Evolutionary conservation across 2,329 filamentous ascomycete species (phyloP).

Genomic region (Ophiostoma novo-ulmi): DNA sequence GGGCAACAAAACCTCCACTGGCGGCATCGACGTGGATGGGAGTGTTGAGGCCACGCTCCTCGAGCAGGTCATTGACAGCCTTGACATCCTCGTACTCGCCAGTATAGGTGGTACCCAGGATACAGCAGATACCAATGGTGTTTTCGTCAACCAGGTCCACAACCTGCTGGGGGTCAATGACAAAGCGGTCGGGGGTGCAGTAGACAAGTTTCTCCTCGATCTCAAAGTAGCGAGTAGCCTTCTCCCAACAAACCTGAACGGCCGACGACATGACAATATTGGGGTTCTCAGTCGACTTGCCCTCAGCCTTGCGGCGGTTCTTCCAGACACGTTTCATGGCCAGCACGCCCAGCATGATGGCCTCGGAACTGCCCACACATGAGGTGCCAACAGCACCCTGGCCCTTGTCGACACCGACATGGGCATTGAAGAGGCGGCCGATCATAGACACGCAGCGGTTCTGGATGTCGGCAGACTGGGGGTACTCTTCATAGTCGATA

Average conservation of each 20-base stretch:
- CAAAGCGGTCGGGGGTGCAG: slow-evolving; percentile 54
- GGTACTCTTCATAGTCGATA: slow-evolving; percentile 83
- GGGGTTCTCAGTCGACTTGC: slow-evolving; percentile 72
- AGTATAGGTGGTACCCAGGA: slow-evolving; percentile 89
- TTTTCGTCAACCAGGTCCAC: slow-evolving; percentile 60
- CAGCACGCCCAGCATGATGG: slow-evolving; percentile 74
- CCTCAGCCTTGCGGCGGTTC: slow-evolving; percentile 75
- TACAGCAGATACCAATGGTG: slow-evolving; percentile 85
- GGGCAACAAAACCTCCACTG: slow-evolving; percentile 85
- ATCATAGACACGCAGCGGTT: slow-evolving; percentile 93
- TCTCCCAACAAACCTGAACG: slow-evolving; percentile 97
- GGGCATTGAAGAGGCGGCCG: slow-evolving; percentile 79
- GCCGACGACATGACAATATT: slow-evolving; percentile 96
- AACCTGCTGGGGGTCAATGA: slow-evolving; percentile 59
- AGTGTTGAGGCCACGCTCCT: slow-evolving; percentile 68
- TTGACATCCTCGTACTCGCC: slow-evolving; percentile 95
- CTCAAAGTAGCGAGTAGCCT: slow-evolving; percentile 83
- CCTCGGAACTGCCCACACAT: slow-evolving; percentile 84
- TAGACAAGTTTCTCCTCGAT: slow-evolving; percentile 80
- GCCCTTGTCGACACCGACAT: slow-evolving; percentile 46
- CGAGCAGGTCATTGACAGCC: slow-evolving; percentile 79
- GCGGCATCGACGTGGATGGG: slow-evolving; percentile 94
- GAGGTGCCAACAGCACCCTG: slow-evolving; percentile 75
- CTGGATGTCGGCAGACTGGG: slow-evolving; percentile 76
- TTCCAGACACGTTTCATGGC: slow-evolving; percentile 97